Conservation (phyloP, 2,329 filamentous ascomycete species). For the Ophiostoma montium region DNA sequence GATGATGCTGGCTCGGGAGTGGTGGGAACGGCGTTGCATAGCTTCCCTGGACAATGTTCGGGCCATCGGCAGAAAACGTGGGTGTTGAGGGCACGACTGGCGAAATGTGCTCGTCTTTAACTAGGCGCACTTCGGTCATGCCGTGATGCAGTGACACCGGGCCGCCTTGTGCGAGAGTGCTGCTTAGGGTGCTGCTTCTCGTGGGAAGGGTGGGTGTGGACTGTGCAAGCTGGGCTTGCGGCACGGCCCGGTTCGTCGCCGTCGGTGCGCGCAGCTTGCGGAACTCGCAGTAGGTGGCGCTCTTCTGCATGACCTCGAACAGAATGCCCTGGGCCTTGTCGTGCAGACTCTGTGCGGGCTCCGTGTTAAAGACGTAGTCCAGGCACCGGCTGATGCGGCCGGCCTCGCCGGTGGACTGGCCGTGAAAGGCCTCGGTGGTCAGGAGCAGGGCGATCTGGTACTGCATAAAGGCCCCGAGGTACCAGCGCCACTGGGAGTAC, state of each 20-base stretch:
- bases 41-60: neutral
- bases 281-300: constrained; percentile 43
- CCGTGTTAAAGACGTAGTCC: constrained; percentile 56
- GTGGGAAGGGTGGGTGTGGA: neutral
- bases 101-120: constrained; percentile 2
- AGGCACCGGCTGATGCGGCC: constrained; percentile 56
- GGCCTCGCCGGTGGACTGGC: constrained; percentile 39
- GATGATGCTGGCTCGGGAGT: neutral
- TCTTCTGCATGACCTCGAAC: constrained; percentile 46
- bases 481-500: constrained; percentile 54
- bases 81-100: neutral
- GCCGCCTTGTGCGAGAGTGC: neutral
- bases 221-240: constrained; percentile 19
- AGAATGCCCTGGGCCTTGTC: constrained; percentile 49
- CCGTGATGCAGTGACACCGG: neutral
- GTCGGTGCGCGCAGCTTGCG: constrained; percentile 42
- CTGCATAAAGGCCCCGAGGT: constrained; percentile 55
- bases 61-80: neutral
- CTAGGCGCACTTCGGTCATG: neutral
- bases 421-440: constrained; percentile 51
- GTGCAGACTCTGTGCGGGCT: constrained; percentile 27
- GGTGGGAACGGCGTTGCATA: neutral
- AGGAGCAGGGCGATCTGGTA: constrained; percentile 58
- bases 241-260: constrained; percentile 25
- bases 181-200: neutral